Evolutionary conservation across 345 rosid genomes (phyloP).

Genomic region (Citrus sinensis): DNA sequence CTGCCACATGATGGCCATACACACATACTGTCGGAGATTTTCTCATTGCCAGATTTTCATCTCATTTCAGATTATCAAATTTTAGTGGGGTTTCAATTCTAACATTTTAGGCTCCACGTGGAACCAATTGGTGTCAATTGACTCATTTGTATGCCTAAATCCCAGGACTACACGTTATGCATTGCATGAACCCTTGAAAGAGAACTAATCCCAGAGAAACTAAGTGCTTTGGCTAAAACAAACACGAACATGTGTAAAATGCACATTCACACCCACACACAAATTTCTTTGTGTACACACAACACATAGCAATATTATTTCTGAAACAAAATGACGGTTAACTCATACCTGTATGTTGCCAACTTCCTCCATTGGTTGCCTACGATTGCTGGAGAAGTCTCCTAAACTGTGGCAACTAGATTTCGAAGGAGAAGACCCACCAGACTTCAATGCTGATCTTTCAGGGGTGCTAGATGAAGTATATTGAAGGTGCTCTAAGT

Average conservation of each 20-base stretch:
- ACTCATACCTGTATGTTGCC: constrained; percentile 58
- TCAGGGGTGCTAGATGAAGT: constrained; percentile 46
- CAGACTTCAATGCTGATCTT: constrained; percentile 38
- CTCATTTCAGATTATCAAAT: neutral
- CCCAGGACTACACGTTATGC: neutral
- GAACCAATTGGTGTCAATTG: neutral
- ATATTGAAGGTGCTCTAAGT: constrained; percentile 34
- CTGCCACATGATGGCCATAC: neutral
- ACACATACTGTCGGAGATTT: neutral
- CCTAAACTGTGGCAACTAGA: constrained; percentile 42
- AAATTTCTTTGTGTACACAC: no score
- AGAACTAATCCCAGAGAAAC: neutral
- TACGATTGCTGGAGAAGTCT: constrained; percentile 28
- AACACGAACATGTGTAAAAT: neutral
- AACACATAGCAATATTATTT: neutral
- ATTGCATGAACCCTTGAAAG: neutral
- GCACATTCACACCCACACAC: neutral
- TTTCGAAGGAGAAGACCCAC: constrained; percentile 40
- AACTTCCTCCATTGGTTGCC: constrained; percentile 51
- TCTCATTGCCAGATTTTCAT: neutral
- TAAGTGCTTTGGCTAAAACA: neutral
- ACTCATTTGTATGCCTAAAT: neutral
- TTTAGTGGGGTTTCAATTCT: neutral
- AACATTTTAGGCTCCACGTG: neutral
- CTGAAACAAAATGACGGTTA: neutral